phyloP scores from a whole-genome alignment of 495 filamentous ascomycete genomes.

The Xylaria telfairii region DNA sequence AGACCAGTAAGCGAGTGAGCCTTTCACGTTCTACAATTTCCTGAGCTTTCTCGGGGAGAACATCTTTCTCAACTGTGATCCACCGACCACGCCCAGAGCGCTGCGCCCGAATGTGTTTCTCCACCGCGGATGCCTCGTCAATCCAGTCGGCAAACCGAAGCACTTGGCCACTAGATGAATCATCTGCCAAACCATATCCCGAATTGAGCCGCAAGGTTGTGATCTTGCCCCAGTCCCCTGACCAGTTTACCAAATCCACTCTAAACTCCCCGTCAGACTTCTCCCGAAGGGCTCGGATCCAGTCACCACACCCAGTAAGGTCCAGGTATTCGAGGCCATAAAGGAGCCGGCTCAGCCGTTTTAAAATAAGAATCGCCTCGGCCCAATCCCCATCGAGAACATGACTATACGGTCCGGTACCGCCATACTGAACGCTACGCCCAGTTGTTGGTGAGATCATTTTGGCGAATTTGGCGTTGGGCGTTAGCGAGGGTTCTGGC shows the following conservation, averaged over 20 bases:
- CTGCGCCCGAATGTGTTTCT: constrained; percentile 44
- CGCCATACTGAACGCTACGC: constrained; percentile 59
- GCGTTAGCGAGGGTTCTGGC: constrained; percentile 74
- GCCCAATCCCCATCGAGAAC: constrained; percentile 70
- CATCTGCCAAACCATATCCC: constrained; percentile 38
- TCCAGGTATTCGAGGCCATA: constrained; percentile 82
- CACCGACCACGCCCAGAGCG: constrained; percentile 46
- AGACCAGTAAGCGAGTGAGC: constrained; percentile 5
- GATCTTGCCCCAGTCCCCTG: constrained; percentile 53
- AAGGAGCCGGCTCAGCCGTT: constrained; percentile 67
- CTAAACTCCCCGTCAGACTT: constrained; percentile 36
- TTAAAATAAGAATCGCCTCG: constrained; percentile 71
- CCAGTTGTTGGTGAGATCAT: constrained; percentile 50
- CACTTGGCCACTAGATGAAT: constrained; percentile 29
- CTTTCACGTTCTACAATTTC: constrained; percentile 20
- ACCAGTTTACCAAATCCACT: constrained; percentile 50
- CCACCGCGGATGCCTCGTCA: constrained; percentile 40
- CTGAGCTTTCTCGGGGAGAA: constrained; percentile 28
- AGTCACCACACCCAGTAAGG: constrained; percentile 76
- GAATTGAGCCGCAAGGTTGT: constrained; percentile 43
- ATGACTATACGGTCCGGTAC: constrained; percentile 69
- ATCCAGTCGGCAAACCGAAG: constrained; percentile 39
- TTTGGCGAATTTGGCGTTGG: constrained; percentile 62
- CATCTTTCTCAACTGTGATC: constrained; percentile 48
- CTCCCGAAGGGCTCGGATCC: constrained; percentile 65